Evolutionary conservation across 2,329 filamentous ascomycete genomes (phyloP).

Genomic region (Escovopsis weberi): DNA sequence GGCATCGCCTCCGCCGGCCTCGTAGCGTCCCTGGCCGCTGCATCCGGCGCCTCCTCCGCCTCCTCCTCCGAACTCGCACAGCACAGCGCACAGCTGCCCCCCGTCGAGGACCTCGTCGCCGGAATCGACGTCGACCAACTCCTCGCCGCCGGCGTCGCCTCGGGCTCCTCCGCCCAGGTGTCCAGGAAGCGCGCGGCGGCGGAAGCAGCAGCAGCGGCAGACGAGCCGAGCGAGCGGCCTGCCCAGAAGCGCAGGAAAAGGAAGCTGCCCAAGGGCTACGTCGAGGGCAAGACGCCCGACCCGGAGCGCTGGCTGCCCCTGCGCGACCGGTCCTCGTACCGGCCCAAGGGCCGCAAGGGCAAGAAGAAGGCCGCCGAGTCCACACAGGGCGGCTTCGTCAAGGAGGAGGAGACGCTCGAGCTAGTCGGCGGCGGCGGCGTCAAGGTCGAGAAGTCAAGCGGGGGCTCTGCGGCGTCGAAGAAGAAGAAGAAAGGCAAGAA

Average conservation of each 20-base stretch:
- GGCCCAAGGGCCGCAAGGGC: conserved; percentile 83
- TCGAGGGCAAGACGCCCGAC: conserved; percentile 67
- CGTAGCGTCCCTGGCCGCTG: conserved; percentile 64
- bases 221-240: conserved; percentile 16
- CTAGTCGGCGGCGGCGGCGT: conserved; percentile 50
- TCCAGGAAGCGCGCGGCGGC: conserved; percentile 34
- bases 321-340: conserved; percentile 74
- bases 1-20: conserved; percentile 63
- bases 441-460: conserved; percentile 46
- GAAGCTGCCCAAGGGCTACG: conserved; percentile 58
- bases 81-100: conserved; percentile 42
- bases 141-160: conserved; percentile 47
- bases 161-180: conserved; percentile 14
- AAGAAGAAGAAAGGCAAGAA: conserved; percentile 42
- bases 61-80: conserved; percentile 31
- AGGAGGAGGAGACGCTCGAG: conserved; percentile 54
- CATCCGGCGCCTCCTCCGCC: conserved; percentile 25
- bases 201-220: conserved; percentile 1
- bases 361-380: conserved; percentile 66
- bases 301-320: conserved; percentile 88
- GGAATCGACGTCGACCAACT: conserved; percentile 48
- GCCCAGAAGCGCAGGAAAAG: conserved; percentile 44
- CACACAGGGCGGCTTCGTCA: conserved; percentile 75
- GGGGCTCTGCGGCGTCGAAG: conserved; percentile 24
- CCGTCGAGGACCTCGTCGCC: conserved; percentile 45